Base-by-base conservation (phyloP, 768 basidiomycete species). In the Porphyrellus cyaneotinctus region DNA sequence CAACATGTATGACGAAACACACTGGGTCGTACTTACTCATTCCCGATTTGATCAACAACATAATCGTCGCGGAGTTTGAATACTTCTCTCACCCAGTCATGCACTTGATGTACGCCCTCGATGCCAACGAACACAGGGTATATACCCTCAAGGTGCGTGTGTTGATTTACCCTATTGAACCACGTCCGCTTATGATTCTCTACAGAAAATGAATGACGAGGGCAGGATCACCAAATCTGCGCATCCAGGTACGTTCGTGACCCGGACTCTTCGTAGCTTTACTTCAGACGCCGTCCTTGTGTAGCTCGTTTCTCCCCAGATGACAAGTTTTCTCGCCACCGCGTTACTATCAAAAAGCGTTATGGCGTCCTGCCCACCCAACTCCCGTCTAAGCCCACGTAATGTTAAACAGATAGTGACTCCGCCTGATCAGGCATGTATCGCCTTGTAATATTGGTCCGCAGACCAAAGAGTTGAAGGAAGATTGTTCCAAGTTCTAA, bases 261-360 rank as follows among this genome's bases (percentile, higher is more conserved):
- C 2, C 26, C 4, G 15, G 20, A 23, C 31, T 17, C n/a, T 30
- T 15, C 28, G 52, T 42, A 9, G 9, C 44, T 4, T n/a, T 47
- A 17, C 30, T 39, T 36, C 43, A 52, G 51, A 1, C 15, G 14
- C n/a, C n/a, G n/a, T 14, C 11, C 14, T 14, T n/a, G 36, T 22
- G 17, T 53, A 97, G 95, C 95, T 15, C 93, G 97, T 36, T 98
- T 98, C 74, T 97, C 95, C 14, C 95, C 95, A 12, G 97, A 99
- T 70, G 95, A 98, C 82, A 98, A 98, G 76, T 98, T 95, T 75
- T 95, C 94, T 56, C 82, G 94, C 57, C 95, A 99, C 67, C 88
- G 97, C 54, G 94, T 98, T 55, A 97, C 93, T 6, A 86, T 97
- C 66, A 98, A 98, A 78, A 92, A 91, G 75, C 84, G 95, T 66